Percentiles rank a stretch among this genome's conserved stretches.
These are phyloP conservation scores for Auriscalpium vulgare DNA, from an alignment of 768 basidiomycete genomes.

Conservation along the genomic window DNA sequence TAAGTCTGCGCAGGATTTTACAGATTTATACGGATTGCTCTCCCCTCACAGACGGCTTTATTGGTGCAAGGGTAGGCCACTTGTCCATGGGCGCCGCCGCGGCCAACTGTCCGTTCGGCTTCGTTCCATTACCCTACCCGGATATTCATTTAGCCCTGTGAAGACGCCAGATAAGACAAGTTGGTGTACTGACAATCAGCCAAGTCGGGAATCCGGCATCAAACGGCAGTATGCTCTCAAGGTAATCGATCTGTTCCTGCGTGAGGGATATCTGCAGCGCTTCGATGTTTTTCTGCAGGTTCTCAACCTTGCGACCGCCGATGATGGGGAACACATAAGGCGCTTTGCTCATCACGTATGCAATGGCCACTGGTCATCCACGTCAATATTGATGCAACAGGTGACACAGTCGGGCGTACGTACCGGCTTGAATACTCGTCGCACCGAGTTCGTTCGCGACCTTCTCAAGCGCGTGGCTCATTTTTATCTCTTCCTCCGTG, in stretches of 20 bases:
- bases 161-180: background rate
- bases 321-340: constrained; percentile 38
- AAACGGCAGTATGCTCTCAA: constrained; percentile 32
- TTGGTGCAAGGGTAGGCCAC: background rate
- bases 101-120: background rate
- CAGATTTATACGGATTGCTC: too few relatives aligned
- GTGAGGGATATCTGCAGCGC: constrained; percentile 34
- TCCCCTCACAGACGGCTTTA: background rate
- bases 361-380: constrained; percentile 29
- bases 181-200: constrained; percentile 14
- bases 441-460: constrained; percentile 25
- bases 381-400: background rate
- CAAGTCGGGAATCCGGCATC: constrained; percentile 31
- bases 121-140: background rate
- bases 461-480: constrained; percentile 10
- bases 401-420: background rate
- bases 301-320: constrained; percentile 38
- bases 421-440: constrained; percentile 18
- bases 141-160: background rate
- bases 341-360: constrained; percentile 41
- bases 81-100: background rate
- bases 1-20: too few relatives aligned
- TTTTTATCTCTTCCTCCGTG: constrained; percentile 10
- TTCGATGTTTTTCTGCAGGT: constrained; percentile 36
- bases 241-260: constrained; percentile 30